Percentiles rank a stretch among this genome's conserved stretches.
phyloP scores from a whole-genome alignment of 176 grass and related monocot genomes.

The Pontederia paniculata region DNA sequence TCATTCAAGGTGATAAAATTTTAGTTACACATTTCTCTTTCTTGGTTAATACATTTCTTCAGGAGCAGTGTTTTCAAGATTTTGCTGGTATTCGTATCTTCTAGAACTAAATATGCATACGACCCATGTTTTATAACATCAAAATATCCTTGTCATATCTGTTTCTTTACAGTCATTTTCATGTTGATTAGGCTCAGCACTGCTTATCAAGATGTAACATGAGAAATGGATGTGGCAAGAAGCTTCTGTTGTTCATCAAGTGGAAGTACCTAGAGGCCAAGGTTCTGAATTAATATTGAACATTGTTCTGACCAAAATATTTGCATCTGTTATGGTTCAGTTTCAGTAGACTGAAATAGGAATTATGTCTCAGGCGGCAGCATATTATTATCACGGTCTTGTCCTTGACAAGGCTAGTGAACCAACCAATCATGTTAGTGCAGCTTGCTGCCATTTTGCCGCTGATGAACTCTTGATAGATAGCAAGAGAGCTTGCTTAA shows the following conservation, averaged over 20 bases:
- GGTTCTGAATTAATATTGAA: constrained; percentile 28
- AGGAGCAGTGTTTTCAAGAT: no score
- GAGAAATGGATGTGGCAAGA: constrained; percentile 66
- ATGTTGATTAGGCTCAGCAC: constrained; percentile 62
- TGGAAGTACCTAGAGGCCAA: constrained; percentile 98
- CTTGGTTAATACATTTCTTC: constrained; percentile 3
- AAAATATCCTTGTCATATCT: neutral
- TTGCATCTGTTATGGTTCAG: constrained; percentile 3
- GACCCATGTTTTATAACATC: neutral
- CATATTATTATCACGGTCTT: constrained; percentile 85
- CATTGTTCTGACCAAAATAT: neutral
- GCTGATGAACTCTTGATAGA: constrained; percentile 62
- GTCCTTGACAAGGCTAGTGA: constrained; percentile 67
- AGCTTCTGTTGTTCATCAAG: constrained; percentile 78
- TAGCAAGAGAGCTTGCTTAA: constrained; percentile 78
- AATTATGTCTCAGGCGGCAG: constrained; percentile 44
- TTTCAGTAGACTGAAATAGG: constrained; percentile 9
- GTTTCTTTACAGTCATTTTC: constrained; percentile 13
- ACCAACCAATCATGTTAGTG: constrained; percentile 49
- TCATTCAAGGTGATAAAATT: neutral
- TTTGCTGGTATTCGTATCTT: no score
- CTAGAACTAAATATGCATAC: no score
- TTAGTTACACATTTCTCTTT: neutral
- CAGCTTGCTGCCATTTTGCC: constrained; percentile 75
- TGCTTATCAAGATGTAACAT: constrained; percentile 68